Conservation (phyloP, 2,329 filamentous ascomycete genomes). For the Xylaria multiplex region DNA sequence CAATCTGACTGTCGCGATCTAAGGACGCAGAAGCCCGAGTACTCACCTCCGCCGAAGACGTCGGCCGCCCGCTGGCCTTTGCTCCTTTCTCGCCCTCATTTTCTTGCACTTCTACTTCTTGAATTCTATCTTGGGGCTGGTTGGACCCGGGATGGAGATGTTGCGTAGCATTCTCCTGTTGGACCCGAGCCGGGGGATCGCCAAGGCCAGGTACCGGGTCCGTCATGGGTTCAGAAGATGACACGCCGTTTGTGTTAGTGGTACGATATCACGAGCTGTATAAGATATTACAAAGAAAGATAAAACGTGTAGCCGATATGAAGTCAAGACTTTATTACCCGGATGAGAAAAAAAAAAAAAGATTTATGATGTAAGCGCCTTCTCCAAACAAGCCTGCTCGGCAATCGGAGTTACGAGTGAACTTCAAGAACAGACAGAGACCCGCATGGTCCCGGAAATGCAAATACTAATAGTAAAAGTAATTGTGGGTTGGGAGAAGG, state of each 20-base stretch:
- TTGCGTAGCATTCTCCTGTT: neutral
- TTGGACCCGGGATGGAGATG: neutral
- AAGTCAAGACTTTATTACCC: neutral
- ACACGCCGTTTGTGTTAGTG: neutral
- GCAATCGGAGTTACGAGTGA: slow-evolving; percentile 14
- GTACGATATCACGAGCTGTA: neutral
- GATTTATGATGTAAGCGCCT: neutral
- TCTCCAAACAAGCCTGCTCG: neutral
- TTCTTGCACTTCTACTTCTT: neutral
- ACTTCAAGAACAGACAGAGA: slow-evolving; percentile 14
- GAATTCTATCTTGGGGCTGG: neutral
- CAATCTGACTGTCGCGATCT: slow-evolving; percentile 50
- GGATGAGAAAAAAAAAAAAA: slow-evolving; percentile 7
- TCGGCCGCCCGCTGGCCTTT: neutral
- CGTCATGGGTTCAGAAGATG: slow-evolving; percentile 18
- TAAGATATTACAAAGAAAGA: neutral
- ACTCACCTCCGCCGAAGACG: slow-evolving; percentile 5
- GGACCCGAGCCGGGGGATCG: neutral
- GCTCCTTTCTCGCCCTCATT: slow-evolving; percentile 3
- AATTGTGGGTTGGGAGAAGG: neutral
- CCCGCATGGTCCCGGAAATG: slow-evolving; percentile 26
- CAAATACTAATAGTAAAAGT: slow-evolving; percentile 11
- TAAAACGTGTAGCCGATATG: neutral
- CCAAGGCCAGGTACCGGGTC: slow-evolving; percentile 16
- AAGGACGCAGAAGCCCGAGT: slow-evolving; percentile 8